Base-by-base conservation (phyloP, 1,284 basidiomycete genomes). In the Cutaneotrichosporon sp. region DNA sequence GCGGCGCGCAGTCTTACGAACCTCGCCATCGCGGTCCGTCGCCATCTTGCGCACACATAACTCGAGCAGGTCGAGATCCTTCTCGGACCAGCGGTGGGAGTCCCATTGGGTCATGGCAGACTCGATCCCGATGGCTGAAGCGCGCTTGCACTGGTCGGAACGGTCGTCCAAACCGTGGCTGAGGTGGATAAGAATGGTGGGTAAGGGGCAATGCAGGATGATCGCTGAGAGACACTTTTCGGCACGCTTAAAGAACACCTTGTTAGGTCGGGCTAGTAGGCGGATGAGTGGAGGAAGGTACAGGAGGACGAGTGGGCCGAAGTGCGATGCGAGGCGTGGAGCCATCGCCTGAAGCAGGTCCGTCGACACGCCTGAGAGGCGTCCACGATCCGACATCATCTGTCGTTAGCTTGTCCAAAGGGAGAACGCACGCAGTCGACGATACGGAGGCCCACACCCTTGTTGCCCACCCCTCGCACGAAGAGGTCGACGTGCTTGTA, bases 351-450 rank as follows among this genome's bases (percentile, higher is more conserved):
- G 80, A 9, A 84, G 65, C 42, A 84, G 72, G 49, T 84, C 83
- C 10, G 77, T 81, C 2, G 82, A 76, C 2, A 80, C 81, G 7
- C 81, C 82, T 0, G 82, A 83, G 13, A 84, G 73, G 52, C 79
- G 75, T 0, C 82, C 83, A 52, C 82, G 69, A 60, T 84, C 83
- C 0, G 83, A 83, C 1, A 83, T 73, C 72, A 84, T 78, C 81
- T 82, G 55, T 3, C 31, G 51, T 63, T 30, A 57, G 58, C 21
- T 3, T 13, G 2, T 4, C 5, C 26, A 10, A 4, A 22, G 22
- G 13, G 42, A 16, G 16, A 34, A 77, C 80, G 71, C 50, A 82
- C 81, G 61, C 80, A 82, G 64, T 75, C 73, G 2, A 75, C 80
- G 2, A 82, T 60, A 50, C 73, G 71, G 21, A 71, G 63, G 16